Percentiles rank a stretch among this genome's conserved stretches.
phyloP scores from a whole-genome alignment of 352 stramenopile species.

The Globisporangium nodosum region DNA sequence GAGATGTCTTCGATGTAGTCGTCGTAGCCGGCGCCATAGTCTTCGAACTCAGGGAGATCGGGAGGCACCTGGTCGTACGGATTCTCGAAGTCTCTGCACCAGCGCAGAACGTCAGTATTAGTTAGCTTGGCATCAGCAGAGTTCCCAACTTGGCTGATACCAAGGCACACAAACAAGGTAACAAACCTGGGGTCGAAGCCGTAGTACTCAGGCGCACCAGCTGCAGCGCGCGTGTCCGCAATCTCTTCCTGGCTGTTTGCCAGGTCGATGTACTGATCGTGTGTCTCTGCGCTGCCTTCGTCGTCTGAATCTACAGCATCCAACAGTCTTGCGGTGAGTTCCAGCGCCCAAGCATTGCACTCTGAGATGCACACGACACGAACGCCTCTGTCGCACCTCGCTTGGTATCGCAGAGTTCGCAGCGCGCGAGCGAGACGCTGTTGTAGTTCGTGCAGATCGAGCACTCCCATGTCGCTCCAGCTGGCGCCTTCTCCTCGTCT shows the following conservation, averaged over 20 bases:
- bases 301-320: slow-evolving; percentile 3
- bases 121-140: not conserved
- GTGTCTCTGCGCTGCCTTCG: slow-evolving; percentile 2
- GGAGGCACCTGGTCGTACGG: slow-evolving; percentile 26
- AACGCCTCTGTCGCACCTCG: not conserved
- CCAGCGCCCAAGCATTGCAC: not conserved
- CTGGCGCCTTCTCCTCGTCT: slow-evolving; percentile 6
- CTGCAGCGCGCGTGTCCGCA: not conserved
- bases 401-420: slow-evolving; percentile 51
- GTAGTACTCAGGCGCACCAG: slow-evolving; percentile 7
- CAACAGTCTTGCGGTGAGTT: not conserved
- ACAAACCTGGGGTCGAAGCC: slow-evolving; percentile 11
- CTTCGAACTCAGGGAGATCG: slow-evolving; percentile 14
- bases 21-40: slow-evolving; percentile 10
- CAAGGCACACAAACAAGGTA: not conserved
- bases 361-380: not conserved
- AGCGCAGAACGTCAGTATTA: not conserved
- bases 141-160: not conserved
- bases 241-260: slow-evolving; percentile 22
- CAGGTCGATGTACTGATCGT: slow-evolving; percentile 35
- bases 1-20: slow-evolving; percentile 62
- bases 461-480: slow-evolving; percentile 21
- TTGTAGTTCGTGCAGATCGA: slow-evolving; percentile 61
- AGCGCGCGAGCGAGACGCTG: slow-evolving; percentile 20
- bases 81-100: slow-evolving; percentile 32